phyloP scores from a whole-genome alignment of 176 grass and related monocot genomes.

The Carex parvula region DNA sequence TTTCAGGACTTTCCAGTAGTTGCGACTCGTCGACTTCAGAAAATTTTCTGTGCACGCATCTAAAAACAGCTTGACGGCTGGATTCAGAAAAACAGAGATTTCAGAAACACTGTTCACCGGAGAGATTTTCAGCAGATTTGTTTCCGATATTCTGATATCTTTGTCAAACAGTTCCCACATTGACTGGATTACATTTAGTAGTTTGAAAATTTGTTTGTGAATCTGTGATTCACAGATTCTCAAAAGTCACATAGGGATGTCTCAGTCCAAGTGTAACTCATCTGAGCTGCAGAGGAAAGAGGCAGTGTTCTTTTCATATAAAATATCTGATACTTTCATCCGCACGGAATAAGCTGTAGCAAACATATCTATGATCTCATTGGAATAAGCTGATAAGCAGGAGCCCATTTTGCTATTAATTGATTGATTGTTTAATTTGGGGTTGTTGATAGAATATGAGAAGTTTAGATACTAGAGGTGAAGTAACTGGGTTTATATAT shows the following conservation, averaged over 20 bases:
- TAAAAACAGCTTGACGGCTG: too few species aligned
- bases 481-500: not conserved
- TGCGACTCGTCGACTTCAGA: too few species aligned
- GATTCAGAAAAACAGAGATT: too few species aligned
- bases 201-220: not conserved
- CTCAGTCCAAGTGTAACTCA: slow-evolving; percentile 44
- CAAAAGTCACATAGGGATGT: not conserved
- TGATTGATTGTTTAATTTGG: not conserved
- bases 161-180: not conserved
- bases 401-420: slow-evolving; percentile 41
- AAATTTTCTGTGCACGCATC: too few species aligned
- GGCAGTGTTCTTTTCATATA: not conserved
- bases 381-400: slow-evolving; percentile 33
- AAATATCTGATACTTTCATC: slow-evolving; percentile 31
- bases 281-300: slow-evolving; percentile 67
- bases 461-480: not conserved
- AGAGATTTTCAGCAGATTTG: too few species aligned
- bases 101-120: too few species aligned
- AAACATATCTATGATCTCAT: too few species aligned
- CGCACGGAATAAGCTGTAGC: slow-evolving; percentile 29
- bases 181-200: not conserved
- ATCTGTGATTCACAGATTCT: not conserved
- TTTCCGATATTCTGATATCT: too few species aligned
- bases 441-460: not conserved
- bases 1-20: too few species aligned